Evolutionary conservation across 805 yeast species (phyloP), one percentile per base, ranked within the genome.

Genomic region (Saccharomyces mikatae): DNA sequence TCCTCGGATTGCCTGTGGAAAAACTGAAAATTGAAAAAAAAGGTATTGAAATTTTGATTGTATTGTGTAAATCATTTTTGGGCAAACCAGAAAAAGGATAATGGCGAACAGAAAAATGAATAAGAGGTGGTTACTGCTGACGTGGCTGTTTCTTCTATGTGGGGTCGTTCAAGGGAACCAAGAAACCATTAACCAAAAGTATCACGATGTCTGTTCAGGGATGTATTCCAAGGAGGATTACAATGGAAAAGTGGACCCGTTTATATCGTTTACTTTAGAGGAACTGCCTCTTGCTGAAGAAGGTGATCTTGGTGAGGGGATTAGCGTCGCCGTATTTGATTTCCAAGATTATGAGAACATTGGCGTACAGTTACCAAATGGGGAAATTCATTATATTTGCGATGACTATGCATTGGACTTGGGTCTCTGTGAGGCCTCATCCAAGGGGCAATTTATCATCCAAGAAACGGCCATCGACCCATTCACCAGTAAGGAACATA

Each of bases 191-290:
- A 77, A 79, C 48, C 68, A 78, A n/a, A 71, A 64, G 11, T 71
- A 79, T 50, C 75, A 84, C 21, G 94, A 88, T 63, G 81, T 81
- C 27, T 92, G 99, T 69, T 78, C 90, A 5, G 99, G 99, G 36
- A 86, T 92, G 83, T 92, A 92, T 72, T 80, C 91, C 54, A 84
- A 83, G 62, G 76, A 81, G 48, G 96, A 91, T 65, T 88, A 95
- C 90, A 86, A 89, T 49, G 99, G 99, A 32, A 76, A 78, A 28
- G 71, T 74, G 6, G 84, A 81, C 56, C 90, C 95, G 4, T 78
- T 70, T 68, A 81, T 80, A 59, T 78, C 76, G 49, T 79, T 78
- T 48, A 77, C 79, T 52, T 60, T 82, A 54, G 61, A 68, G 53
- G 57, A 66, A 3, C 62, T 67, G 24, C 17, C 44, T 28, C 60